phyloP scores from a whole-genome alignment of 2,329 filamentous ascomycete species.

The Colletotrichum tamarilloi region DNA sequence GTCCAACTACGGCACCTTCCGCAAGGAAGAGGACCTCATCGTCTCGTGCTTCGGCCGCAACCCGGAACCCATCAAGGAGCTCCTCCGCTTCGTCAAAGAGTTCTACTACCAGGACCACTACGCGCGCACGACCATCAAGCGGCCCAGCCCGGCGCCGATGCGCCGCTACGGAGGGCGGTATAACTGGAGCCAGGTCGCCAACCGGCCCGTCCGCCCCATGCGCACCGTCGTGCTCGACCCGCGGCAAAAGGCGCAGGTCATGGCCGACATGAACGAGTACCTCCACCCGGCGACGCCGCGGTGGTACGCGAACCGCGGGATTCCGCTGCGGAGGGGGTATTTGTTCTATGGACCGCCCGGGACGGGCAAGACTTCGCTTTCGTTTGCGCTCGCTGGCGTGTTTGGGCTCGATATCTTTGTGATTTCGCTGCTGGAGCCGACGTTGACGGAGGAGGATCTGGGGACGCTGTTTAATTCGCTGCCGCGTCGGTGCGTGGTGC shows the following conservation, averaged over 20 bases:
- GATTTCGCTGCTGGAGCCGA: slow-evolving; percentile 66
- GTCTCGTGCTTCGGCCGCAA: slow-evolving; percentile 67
- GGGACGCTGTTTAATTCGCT: slow-evolving; percentile 68
- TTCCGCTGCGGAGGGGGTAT: slow-evolving; percentile 81
- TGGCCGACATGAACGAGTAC: slow-evolving; percentile 82
- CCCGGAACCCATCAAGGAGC: slow-evolving; percentile 64
- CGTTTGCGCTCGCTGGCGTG: slow-evolving; percentile 72
- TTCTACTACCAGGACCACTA: slow-evolving; percentile 61
- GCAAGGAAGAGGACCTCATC: slow-evolving; percentile 63
- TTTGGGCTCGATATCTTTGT: slow-evolving; percentile 76
- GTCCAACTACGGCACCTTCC: slow-evolving; percentile 51
- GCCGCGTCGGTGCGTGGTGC: slow-evolving; percentile 71
- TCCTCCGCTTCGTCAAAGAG: slow-evolving; percentile 65
- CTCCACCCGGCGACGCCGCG: slow-evolving; percentile 75
- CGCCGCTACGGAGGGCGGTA: slow-evolving; percentile 47
- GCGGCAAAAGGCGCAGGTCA: slow-evolving; percentile 71
- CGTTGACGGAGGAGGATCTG: slow-evolving; percentile 71
- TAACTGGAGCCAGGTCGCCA: slow-evolving; percentile 67
- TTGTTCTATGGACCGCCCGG: slow-evolving; percentile 82
- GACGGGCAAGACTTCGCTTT: slow-evolving; percentile 78
- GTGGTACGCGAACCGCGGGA: slow-evolving; percentile 82
- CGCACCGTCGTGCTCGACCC: slow-evolving; percentile 79
- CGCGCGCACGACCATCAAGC: slow-evolving; percentile 68
- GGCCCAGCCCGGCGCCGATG: slow-evolving; percentile 44
- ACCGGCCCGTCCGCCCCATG: slow-evolving; percentile 76